These are phyloP conservation scores for Colletotrichum simmondsii DNA, from an alignment of 2,329 filamentous ascomycete genomes.

Conservation along the genomic window DNA sequence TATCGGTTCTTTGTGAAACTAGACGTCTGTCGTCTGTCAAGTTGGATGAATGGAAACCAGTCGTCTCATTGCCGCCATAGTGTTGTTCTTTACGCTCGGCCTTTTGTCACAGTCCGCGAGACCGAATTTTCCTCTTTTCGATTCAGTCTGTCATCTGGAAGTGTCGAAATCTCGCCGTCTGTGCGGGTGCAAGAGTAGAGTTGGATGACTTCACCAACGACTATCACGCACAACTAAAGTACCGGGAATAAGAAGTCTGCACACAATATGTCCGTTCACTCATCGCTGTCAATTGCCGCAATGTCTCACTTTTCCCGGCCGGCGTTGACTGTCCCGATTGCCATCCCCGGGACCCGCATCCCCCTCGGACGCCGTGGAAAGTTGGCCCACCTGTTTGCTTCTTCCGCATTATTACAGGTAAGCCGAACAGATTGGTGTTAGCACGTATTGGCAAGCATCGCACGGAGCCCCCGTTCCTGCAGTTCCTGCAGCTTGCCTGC, in stretches of 20 bases:
- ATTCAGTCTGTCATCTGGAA: not conserved
- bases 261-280: not conserved
- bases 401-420: not conserved
- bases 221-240: not conserved
- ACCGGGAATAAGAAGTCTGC: not conserved
- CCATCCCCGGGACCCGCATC: not conserved
- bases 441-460: not conserved
- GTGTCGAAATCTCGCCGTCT: not conserved
- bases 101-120: not conserved
- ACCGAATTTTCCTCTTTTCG: not conserved
- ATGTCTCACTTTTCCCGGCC: not conserved
- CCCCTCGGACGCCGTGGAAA: not conserved
- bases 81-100: not conserved
- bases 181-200: not conserved
- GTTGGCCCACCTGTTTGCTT: no score
- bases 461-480: not conserved
- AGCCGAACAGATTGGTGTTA: not conserved
- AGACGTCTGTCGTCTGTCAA: not conserved
- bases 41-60: not conserved
- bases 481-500: not conserved
- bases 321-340: not conserved
- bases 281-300: not conserved
- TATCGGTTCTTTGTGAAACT: not conserved
- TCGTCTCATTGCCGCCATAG: not conserved
- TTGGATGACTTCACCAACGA: not conserved